Percentiles rank a stretch among this genome's conserved stretches.
Evolutionary conservation across 176 grass and related monocot species (phyloP).

Genomic region (Carex littledalei): DNA sequence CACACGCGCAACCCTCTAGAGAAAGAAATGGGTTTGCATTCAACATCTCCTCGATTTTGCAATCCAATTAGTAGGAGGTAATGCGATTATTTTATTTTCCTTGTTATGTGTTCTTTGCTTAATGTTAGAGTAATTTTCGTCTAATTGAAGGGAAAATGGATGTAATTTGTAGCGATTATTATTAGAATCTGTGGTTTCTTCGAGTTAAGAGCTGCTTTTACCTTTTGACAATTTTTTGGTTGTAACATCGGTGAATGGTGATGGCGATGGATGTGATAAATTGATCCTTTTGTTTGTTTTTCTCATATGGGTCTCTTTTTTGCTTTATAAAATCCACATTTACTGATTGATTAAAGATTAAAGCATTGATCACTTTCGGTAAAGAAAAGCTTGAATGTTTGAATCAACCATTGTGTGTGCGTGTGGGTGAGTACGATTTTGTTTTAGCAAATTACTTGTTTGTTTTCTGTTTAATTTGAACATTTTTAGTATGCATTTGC

Average conservation of each 20-base stretch:
- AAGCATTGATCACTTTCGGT: constrained; percentile 18
- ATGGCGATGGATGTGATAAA: constrained; percentile 14
- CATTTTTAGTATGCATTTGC: not conserved
- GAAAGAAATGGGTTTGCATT: constrained; percentile 8
- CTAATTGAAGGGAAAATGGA: not conserved
- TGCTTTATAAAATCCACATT: constrained; percentile 4
- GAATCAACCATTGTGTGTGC: not conserved
- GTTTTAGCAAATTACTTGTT: not conserved
- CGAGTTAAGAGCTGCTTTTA: not conserved
- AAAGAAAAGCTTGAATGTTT: constrained; percentile 6
- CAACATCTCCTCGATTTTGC: constrained; percentile 33
- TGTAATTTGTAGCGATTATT: not conserved
- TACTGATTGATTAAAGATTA: constrained; percentile 20
- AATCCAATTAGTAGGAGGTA: constrained; percentile 38
- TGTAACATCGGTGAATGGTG: not conserved
- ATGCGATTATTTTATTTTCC: not conserved
- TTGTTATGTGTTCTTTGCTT: not conserved
- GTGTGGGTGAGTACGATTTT: not conserved
- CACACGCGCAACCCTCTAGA: not conserved
- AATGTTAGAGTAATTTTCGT: not conserved
- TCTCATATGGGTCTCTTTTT: not conserved
- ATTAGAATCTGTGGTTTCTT: not conserved
- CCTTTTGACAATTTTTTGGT: not conserved
- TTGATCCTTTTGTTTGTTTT: constrained; percentile 11
- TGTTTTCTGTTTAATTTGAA: not conserved